Base-by-base conservation (phyloP, 2,329 filamentous ascomycete species). In the Aureobasidium sp. region DNA sequence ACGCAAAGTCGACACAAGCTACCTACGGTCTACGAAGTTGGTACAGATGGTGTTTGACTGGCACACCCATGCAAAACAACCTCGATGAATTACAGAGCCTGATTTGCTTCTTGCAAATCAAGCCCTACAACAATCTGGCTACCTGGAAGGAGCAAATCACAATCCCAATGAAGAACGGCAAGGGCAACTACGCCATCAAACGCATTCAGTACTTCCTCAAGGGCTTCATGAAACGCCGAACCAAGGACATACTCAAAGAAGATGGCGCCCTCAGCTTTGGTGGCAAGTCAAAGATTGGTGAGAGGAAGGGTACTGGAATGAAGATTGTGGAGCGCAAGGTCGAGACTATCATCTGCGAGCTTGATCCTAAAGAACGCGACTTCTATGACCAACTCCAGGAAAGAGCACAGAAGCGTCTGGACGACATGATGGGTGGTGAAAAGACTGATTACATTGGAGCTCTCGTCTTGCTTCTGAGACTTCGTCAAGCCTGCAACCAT, bases 141-240 rank as follows among this genome's bases (percentile, higher is more conserved):
- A 84, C 88, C 62, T 99, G 94, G 93, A 92, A 93, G 66, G 88
- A 92, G 17, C 87, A 95, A 61, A 99, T 99, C 62, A 92, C 91
- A 57, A 78, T 82, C 46, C 94, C 94, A 0, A 84, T 99, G 82
- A 95, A 93, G 76, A 90, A 88, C 63, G 92, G 92, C 8, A 87
- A 88, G 63, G 94, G 93, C 11, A 89, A 92, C 58, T 82, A 97
- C 61, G 93, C 94, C 17, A 95, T 99, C 71, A 83, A 86, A 54
- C 84, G 94, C 46, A 78, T 99, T 33, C 91, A 96, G 66, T 85
- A 88, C 60, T 85, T 95, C 63, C 78, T 99, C 4, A 87, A 89
- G 59, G 93, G 91, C 60, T 96, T 96, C 76, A 99, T 99, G 94
- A 96, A 97, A 77, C 86, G 94, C n/a, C 85, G 94, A 43, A 97